Conservation (phyloP, 768 basidiomycete genomes). For the Suillus plorans region DNA sequence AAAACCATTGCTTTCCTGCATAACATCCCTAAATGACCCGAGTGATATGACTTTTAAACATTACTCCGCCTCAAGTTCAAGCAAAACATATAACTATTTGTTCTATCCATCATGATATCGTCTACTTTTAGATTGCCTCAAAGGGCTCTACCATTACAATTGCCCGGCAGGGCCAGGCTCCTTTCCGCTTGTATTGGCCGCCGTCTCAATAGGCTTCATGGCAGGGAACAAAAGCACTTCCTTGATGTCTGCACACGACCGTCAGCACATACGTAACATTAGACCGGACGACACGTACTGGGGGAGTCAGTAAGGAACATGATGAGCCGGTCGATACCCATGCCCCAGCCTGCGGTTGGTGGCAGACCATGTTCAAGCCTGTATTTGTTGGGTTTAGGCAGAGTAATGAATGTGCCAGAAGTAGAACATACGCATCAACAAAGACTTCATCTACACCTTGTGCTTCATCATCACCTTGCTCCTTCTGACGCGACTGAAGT, state of each 20-base stretch:
- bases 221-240: conserved; percentile 96
- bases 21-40: background rate
- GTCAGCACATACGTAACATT: conserved; percentile 9
- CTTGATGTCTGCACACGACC: conserved; percentile 75
- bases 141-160: background rate
- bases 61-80: background rate
- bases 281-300: conserved; percentile 49
- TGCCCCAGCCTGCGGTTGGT: conserved; percentile 96
- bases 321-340: conserved; percentile 93
- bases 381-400: background rate
- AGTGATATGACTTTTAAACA: background rate
- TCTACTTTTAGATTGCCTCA: conserved; percentile 5
- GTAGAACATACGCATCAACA: conserved; percentile 77
- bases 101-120: background rate
- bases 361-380: conserved; percentile 97
- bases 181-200: conserved; percentile 34
- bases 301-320: conserved; percentile 99
- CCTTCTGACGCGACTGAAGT: conserved; percentile 80
- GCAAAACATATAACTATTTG: background rate
- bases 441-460: conserved; percentile 97
- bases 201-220: conserved; percentile 81
- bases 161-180: conserved; percentile 30
- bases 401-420: conserved; percentile 2
- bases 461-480: conserved; percentile 95
- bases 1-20: background rate